A percentile compares a stretch with the other conserved stretches of the same genome.
Conservation (phyloP, 2,329 filamentous ascomycete genomes). For the Ophiostoma pallidulum region DNA sequence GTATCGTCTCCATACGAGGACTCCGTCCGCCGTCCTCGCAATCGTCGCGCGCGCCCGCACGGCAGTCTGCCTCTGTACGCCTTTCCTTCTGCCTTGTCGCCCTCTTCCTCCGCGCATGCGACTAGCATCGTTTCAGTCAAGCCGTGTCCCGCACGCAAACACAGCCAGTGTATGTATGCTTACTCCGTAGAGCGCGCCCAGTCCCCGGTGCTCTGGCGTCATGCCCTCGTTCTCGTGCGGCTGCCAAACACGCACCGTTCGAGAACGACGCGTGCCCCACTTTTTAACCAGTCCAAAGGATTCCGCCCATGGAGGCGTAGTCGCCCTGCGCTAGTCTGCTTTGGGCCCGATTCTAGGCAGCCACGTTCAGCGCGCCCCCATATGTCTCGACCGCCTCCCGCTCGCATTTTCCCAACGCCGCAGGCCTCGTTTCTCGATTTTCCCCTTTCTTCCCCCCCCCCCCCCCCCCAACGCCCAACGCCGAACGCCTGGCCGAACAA, state of each 20-base stretch:
- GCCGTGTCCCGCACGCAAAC: no score
- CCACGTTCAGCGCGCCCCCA: constrained; percentile 15
- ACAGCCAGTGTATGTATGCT: neutral
- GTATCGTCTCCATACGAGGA: no score
- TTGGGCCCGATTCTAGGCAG: constrained; percentile 18
- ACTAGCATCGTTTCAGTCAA: no score
- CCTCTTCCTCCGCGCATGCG: neutral
- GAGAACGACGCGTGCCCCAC: constrained; percentile 1
- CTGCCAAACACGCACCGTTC: constrained; percentile 1
- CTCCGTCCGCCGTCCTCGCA: no score
- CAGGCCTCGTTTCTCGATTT: constrained; percentile 3
- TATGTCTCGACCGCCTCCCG: constrained; percentile 13
- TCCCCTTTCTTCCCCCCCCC: constrained; percentile 3
- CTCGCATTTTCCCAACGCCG: constrained; percentile 8
- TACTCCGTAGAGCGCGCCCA: no score
- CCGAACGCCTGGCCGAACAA: no score
- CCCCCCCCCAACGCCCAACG: constrained; percentile 13
- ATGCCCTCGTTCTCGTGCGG: no score
- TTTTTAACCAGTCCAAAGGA: constrained; percentile 7
- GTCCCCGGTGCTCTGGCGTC: neutral
- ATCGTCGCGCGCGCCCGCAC: no score
- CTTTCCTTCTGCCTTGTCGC: neutral
- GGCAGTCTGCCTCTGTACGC: neutral
- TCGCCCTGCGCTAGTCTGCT: constrained; percentile 13
- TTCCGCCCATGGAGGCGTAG: constrained; percentile 18